Percentiles rank a stretch among this genome's conserved stretches.
These are phyloP conservation scores for Alternaria incomplexa DNA, from an alignment of 2,329 filamentous ascomycete genomes.

Conservation along the genomic window DNA sequence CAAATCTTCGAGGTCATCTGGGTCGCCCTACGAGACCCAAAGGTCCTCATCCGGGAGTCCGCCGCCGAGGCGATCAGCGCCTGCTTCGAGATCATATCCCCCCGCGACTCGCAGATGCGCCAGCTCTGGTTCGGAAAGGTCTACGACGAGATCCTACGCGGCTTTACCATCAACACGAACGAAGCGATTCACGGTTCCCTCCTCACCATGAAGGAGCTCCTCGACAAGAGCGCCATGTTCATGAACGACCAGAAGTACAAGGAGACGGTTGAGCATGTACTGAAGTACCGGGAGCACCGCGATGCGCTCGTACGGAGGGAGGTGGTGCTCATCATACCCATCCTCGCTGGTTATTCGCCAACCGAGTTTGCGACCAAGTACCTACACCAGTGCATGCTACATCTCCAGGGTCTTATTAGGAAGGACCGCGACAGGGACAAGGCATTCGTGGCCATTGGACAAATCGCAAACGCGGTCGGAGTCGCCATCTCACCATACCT, in stretches of 20 bases:
- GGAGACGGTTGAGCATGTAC: conserved; percentile 90
- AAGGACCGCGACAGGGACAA: conserved; percentile 90
- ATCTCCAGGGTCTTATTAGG: conserved; percentile 90
- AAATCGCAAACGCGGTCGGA: conserved; percentile 94
- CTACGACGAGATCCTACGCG: conserved; percentile 81
- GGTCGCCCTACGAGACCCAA: conserved; percentile 88
- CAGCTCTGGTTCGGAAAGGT: conserved; percentile 89
- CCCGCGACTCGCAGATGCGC: conserved; percentile 87
- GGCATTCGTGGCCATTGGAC: conserved; percentile 93
- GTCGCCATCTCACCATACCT: conserved; percentile 94
- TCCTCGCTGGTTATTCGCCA: conserved; percentile 90
- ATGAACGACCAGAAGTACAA: conserved; percentile 91
- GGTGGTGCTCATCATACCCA: conserved; percentile 88
- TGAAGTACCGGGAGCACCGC: conserved; percentile 90
- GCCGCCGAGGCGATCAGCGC: conserved; percentile 92
- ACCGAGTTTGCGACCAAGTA: conserved; percentile 86
- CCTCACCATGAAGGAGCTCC: conserved; percentile 87
- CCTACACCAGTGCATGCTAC: conserved; percentile 96
- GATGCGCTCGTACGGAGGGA: conserved; percentile 88
- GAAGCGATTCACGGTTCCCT: conserved; percentile 95
- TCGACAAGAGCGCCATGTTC: conserved; percentile 97
- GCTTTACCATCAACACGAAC: conserved; percentile 76
- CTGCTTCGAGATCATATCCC: conserved; percentile 93
- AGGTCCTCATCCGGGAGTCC: conserved; percentile 89
- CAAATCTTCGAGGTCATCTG: conserved; percentile 95